phyloP scores from a whole-genome alignment of 176 grass and related monocot species.

The Thalia dealbata region DNA sequence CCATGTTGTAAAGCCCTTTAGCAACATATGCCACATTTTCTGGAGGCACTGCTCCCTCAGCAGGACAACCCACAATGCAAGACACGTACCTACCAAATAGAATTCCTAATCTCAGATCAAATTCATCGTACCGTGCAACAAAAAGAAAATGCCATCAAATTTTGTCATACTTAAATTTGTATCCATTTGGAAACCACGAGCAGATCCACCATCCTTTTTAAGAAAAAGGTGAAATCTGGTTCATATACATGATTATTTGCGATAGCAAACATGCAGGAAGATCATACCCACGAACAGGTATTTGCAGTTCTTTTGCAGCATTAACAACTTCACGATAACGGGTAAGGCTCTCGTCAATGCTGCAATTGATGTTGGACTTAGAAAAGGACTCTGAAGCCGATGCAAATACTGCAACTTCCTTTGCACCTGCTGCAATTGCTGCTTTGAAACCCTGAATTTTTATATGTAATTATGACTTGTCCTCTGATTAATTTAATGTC shows the following conservation, averaged over 20 bases:
- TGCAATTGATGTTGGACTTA: conserved; percentile 77
- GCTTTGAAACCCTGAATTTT: conserved; percentile 69
- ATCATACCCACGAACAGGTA: conserved; percentile 66
- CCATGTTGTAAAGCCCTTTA: conserved; percentile 76
- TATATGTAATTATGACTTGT: not conserved
- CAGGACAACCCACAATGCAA: conserved; percentile 55
- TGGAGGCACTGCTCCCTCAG: conserved; percentile 60
- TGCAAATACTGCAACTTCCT: conserved; percentile 76
- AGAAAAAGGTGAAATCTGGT: no score
- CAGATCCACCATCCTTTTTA: no score
- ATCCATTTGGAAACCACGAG: no score
- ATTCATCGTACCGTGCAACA: not conserved
- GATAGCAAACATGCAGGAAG: not conserved
- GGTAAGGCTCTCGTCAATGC: conserved; percentile 61
- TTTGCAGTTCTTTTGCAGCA: conserved; percentile 50
- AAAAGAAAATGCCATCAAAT: not conserved
- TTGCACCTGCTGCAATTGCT: conserved; percentile 69
- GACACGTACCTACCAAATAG: conserved; percentile 39
- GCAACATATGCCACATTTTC: conserved; percentile 70
- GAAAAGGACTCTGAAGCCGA: conserved; percentile 91
- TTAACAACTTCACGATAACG: conserved; percentile 47
- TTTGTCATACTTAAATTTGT: no score
- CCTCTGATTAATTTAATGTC: conserved; percentile 1
- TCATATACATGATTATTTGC: no score
- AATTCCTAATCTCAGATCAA: not conserved